Percentiles rank a stretch among this genome's conserved stretches.
Evolutionary conservation across 2,329 filamentous ascomycete genomes (phyloP).

Genomic region (Alternaria ethzedia): DNA sequence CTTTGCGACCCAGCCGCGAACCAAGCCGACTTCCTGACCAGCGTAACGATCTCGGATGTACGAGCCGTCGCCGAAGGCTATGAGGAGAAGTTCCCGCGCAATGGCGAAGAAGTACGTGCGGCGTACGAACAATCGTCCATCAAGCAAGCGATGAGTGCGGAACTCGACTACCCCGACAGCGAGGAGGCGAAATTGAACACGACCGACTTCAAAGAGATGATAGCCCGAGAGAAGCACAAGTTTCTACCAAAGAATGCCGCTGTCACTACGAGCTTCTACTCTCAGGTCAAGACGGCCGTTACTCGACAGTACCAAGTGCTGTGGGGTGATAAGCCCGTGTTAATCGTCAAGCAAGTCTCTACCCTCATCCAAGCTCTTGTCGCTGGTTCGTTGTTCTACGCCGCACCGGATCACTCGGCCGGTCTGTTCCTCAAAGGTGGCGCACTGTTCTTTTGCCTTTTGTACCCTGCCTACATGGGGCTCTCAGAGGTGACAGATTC

Average conservation of each 20-base stretch:
- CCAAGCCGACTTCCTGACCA: slow-evolving; percentile 75
- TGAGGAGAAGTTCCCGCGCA: slow-evolving; percentile 50
- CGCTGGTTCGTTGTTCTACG: slow-evolving; percentile 71
- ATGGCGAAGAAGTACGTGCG: slow-evolving; percentile 55
- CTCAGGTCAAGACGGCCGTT: slow-evolving; percentile 62
- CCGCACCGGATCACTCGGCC: slow-evolving; percentile 61
- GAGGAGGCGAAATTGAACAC: slow-evolving; percentile 49
- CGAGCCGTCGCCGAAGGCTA: slow-evolving; percentile 48
- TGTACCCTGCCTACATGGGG: slow-evolving; percentile 66
- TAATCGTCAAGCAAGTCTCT: slow-evolving; percentile 66
- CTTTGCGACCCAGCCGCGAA: slow-evolving; percentile 65
- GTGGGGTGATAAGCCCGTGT: slow-evolving; percentile 67
- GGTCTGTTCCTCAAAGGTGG: slow-evolving; percentile 70
- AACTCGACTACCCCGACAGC: slow-evolving; percentile 63
- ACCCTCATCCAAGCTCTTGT: slow-evolving; percentile 67
- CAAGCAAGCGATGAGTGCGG: slow-evolving; percentile 57
- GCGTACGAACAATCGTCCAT: slow-evolving; percentile 60
- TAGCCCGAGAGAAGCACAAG: slow-evolving; percentile 61
- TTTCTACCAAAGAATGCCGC: slow-evolving; percentile 60
- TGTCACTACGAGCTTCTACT: slow-evolving; percentile 47
- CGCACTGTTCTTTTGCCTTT: slow-evolving; percentile 67
- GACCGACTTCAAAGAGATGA: slow-evolving; percentile 59
- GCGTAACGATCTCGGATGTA: slow-evolving; percentile 61
- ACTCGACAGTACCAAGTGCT: slow-evolving; percentile 69
- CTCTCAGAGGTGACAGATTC: slow-evolving; percentile 68